A percentile compares a stretch with the other conserved stretches of the same genome.
Evolutionary conservation across 2,329 filamentous ascomycete genomes (phyloP).

Genomic region (Coniella lustricola): DNA sequence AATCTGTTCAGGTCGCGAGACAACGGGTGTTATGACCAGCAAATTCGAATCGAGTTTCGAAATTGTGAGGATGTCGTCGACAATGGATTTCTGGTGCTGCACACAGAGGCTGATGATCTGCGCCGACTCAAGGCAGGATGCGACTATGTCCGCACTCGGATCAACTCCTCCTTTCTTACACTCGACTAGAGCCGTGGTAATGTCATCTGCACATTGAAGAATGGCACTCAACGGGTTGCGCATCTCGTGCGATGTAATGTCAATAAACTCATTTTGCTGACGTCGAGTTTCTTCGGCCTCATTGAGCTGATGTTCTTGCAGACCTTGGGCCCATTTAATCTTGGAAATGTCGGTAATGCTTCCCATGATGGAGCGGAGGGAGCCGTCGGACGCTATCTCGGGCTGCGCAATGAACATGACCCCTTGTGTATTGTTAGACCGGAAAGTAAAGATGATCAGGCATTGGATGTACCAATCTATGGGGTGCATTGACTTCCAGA

Average conservation of each 20-base stretch:
- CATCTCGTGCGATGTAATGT: constrained; percentile 46
- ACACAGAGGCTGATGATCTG: constrained; percentile 50
- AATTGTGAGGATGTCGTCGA: constrained; percentile 41
- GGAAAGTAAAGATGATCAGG: no score
- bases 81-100: constrained; percentile 48
- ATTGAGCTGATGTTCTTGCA: constrained; percentile 29
- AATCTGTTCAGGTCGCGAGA: constrained; percentile 44
- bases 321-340: constrained; percentile 34
- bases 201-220: constrained; percentile 51
- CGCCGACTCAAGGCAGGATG: constrained; percentile 45
- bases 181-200: constrained; percentile 24
- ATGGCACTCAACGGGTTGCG: constrained; percentile 49
- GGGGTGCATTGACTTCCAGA: no score
- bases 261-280: constrained; percentile 50
- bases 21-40: constrained; percentile 47
- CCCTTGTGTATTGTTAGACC: constrained; percentile 15
- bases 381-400: constrained; percentile 27
- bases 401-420: constrained; percentile 31
- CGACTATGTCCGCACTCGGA: constrained; percentile 29
- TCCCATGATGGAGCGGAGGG: constrained; percentile 31
- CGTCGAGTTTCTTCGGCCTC: constrained; percentile 32
- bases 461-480: no score
- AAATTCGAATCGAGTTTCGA: constrained; percentile 49
- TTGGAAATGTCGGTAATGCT: constrained; percentile 37
- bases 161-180: constrained; percentile 20